These are phyloP conservation scores for Pseudogymnoascus sp. DNA, from an alignment of 2,329 filamentous ascomycete species.

Conservation along the genomic window DNA sequence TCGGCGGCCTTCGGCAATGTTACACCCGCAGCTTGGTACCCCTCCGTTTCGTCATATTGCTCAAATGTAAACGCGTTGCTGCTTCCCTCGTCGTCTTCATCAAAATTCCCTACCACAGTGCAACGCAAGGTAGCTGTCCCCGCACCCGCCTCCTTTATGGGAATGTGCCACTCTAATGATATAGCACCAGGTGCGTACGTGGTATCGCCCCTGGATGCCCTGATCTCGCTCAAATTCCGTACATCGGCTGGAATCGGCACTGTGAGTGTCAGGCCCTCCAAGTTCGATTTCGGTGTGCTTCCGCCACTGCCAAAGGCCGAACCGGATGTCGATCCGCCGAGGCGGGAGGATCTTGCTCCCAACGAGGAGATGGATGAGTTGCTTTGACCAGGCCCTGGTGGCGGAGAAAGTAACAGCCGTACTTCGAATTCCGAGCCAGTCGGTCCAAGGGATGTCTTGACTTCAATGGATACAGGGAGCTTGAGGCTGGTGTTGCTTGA, in stretches of 20 bases:
- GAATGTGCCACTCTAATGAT: conserved; percentile 73
- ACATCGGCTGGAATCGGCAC: conserved; percentile 73
- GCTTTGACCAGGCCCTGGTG: conserved; percentile 41
- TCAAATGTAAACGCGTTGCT: conserved; percentile 27
- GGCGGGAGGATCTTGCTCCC: conserved; percentile 31
- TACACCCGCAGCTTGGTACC: conserved; percentile 41
- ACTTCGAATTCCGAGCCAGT: conserved; percentile 83
- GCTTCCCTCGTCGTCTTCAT: conserved; percentile 37
- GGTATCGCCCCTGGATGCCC: conserved; percentile 74
- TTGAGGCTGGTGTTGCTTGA: conserved; percentile 55
- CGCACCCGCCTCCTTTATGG: conserved; percentile 63
- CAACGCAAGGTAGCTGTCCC: conserved; percentile 68
- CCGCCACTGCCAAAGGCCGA: conserved; percentile 35
- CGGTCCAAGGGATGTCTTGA: conserved; percentile 69
- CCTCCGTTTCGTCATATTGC: conserved; percentile 38
- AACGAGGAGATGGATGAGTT: conserved; percentile 33
- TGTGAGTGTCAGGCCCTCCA: conserved; percentile 71
- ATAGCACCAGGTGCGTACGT: conserved; percentile 66
- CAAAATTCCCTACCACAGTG: conserved; percentile 61
- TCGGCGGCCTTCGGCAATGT: conserved; percentile 30
- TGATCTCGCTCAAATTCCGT: conserved; percentile 73
- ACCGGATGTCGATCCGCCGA: conserved; percentile 36
- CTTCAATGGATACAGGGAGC: conserved; percentile 71
- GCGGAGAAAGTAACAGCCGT: conserved; percentile 59
- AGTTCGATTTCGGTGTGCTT: conserved; percentile 37